phyloP scores from a whole-genome alignment of 2,329 filamentous ascomycete genomes.

The Ophiostoma himal-ulmi region DNA sequence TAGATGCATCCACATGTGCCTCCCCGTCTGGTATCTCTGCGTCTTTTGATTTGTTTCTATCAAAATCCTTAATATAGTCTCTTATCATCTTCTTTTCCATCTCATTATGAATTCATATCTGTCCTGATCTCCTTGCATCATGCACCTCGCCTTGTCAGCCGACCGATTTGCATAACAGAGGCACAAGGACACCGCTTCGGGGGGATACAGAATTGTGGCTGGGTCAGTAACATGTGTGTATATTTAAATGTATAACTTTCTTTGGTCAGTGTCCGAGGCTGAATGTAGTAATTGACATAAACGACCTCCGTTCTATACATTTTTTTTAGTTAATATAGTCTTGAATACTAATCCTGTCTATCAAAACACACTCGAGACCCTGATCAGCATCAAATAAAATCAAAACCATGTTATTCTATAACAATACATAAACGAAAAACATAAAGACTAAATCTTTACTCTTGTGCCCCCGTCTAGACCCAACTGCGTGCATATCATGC shows the following conservation, averaged over 20 bases:
- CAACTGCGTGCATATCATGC: conserved; percentile 6
- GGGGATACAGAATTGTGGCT: not conserved
- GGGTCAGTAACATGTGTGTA: not conserved
- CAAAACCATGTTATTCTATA: no score
- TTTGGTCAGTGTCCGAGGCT: not conserved
- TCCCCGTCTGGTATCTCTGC: no score
- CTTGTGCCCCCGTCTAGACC: not conserved
- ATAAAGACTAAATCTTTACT: not conserved
- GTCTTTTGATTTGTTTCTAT: no score
- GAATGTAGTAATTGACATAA: not conserved
- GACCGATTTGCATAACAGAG: conserved; percentile 10
- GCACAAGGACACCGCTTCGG: not conserved
- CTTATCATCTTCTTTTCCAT: not conserved
- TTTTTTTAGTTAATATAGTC: no score
- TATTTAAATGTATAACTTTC: not conserved
- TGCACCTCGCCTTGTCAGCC: conserved; percentile 17
- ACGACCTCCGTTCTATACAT: no score
- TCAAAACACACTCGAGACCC: no score
- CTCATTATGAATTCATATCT: not conserved
- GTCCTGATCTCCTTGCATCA: not conserved
- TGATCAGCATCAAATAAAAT: no score
- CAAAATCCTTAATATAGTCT: not conserved
- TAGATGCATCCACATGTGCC: no score
- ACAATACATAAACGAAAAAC: not conserved
- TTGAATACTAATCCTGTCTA: no score